These are phyloP conservation scores for Penicillium coprophilum DNA, from an alignment of 495 filamentous ascomycete genomes.

Conservation along the genomic window DNA sequence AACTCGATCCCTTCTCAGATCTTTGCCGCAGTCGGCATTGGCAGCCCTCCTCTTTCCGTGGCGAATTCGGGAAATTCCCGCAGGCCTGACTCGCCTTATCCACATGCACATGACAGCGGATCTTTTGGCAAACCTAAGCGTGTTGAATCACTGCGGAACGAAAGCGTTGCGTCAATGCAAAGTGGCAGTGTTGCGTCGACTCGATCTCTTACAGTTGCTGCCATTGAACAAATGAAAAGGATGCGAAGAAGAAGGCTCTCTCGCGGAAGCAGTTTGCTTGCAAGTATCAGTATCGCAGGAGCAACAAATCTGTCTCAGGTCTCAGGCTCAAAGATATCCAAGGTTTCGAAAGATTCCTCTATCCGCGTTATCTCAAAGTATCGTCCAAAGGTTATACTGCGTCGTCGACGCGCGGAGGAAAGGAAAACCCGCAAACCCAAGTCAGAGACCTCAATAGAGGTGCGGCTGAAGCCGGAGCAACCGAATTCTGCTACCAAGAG, in stretches of 20 bases:
- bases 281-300: not conserved
- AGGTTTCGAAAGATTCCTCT: not conserved
- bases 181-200: slow-evolving; percentile 9
- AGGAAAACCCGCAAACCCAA: not conserved
- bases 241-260: slow-evolving; percentile 3
- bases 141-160: not conserved
- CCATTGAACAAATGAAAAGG: slow-evolving; percentile 2
- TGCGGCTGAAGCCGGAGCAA: slow-evolving; percentile 17
- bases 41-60: slow-evolving; percentile 3
- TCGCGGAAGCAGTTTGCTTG: slow-evolving; percentile 6
- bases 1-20: not conserved
- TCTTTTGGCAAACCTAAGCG: not conserved
- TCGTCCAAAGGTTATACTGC: slow-evolving; percentile 2
- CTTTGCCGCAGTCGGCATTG: not conserved
- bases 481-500: slow-evolving; percentile 29
- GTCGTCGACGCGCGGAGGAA: slow-evolving; percentile 10
- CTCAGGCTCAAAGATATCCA: not conserved
- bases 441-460: not conserved
- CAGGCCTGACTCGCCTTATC: not conserved
- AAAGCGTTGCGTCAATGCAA: slow-evolving; percentile 5
- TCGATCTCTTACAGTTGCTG: slow-evolving; percentile 16
- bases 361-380: not conserved
- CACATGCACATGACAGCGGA: not conserved
- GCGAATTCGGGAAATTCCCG: not conserved
- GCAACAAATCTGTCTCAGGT: not conserved